Percentiles rank a stretch among this genome's conserved stretches.
phyloP scores from a whole-genome alignment of 2,329 filamentous ascomycete genomes.

The Fusarium agapanthi region DNA sequence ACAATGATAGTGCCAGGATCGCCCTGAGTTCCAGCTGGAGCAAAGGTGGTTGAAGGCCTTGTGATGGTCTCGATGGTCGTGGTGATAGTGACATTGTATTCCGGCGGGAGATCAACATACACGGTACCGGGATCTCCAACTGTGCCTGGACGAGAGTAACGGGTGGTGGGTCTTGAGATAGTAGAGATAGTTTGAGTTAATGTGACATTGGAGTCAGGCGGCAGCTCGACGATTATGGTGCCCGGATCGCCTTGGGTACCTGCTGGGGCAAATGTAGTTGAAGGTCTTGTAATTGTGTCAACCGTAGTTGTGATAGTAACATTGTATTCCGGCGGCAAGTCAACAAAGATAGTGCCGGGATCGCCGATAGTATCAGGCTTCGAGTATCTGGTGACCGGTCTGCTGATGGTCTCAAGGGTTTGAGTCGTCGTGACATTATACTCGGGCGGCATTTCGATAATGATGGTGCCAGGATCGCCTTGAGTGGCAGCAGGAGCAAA shows the following conservation, averaged over 20 bases:
- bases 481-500: slow-evolving; percentile 6
- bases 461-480: slow-evolving; percentile 18
- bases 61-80: slow-evolving; percentile 4
- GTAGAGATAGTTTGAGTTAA: slow-evolving; percentile 1
- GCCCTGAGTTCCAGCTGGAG: not conserved
- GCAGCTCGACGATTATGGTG: slow-evolving; percentile 12
- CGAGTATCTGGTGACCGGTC: slow-evolving; percentile 1
- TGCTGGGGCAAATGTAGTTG: slow-evolving; percentile 13
- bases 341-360: slow-evolving; percentile 4
- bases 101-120: slow-evolving; percentile 1
- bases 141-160: not conserved
- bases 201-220: slow-evolving; percentile 1
- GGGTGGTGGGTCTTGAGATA: slow-evolving; percentile 8
- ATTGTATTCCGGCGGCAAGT: slow-evolving; percentile 18
- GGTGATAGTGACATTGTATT: slow-evolving; percentile 14
- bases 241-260: slow-evolving; percentile 9
- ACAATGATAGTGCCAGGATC: slow-evolving; percentile 18
- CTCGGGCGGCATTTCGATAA: slow-evolving; percentile 11
- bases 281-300: not conserved
- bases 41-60: slow-evolving; percentile 1
- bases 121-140: slow-evolving; percentile 12
- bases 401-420: slow-evolving; percentile 6
- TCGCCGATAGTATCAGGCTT: not conserved
- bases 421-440: slow-evolving; percentile 16
- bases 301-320: slow-evolving; percentile 6